These are phyloP conservation scores for Adansonia rubrostipa DNA, from an alignment of 441 rosid genomes.

Conservation along the genomic window DNA sequence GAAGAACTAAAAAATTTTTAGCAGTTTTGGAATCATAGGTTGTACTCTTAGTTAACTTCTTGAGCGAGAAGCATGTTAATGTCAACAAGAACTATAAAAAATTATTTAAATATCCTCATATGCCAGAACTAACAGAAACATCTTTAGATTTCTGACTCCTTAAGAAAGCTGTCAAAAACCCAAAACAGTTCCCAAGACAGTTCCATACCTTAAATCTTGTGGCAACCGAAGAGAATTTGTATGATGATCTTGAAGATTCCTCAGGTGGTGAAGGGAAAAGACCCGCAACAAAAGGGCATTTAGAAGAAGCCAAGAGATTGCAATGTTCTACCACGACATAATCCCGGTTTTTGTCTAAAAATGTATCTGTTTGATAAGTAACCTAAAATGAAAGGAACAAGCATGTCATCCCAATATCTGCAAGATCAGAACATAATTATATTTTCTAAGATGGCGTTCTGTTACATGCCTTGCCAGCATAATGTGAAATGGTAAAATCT, in stretches of 20 bases:
- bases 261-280: constrained; percentile 69
- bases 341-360: constrained; percentile 95
- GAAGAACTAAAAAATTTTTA: neutral
- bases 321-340: constrained; percentile 93
- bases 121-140: neutral
- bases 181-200: neutral
- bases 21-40: constrained; percentile 9
- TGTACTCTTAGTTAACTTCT: neutral
- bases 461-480: constrained; percentile 95
- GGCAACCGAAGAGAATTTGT: constrained; percentile 95
- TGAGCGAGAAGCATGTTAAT: neutral
- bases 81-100: neutral
- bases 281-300: constrained; percentile 76
- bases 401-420: constrained; percentile 31
- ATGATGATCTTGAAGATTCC: constrained; percentile 85
- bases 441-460: constrained; percentile 24
- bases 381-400: constrained; percentile 59
- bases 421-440: constrained; percentile 25
- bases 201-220: constrained; percentile 82
- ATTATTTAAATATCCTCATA: neutral
- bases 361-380: constrained; percentile 82
- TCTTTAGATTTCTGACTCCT: neutral
- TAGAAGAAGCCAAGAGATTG: constrained; percentile 87
- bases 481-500: constrained; percentile 88
- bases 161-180: neutral